Evolutionary conservation across 345 rosid species (phyloP).

Genomic region (Eucalyptus viminalis): DNA sequence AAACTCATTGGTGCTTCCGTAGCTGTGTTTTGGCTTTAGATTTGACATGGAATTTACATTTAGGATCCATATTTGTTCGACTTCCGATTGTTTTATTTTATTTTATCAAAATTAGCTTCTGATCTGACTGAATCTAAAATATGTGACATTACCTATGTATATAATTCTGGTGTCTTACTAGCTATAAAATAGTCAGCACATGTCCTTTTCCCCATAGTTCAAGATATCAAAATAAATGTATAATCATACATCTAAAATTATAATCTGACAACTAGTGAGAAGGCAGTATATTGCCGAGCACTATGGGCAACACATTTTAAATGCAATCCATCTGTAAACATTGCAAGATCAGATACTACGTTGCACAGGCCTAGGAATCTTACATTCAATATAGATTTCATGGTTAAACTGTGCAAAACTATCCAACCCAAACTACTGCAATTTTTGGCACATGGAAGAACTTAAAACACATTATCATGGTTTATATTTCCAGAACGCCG

Average conservation of each 20-base stretch:
- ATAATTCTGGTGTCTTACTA: neutral
- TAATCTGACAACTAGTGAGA: neutral
- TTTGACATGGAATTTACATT: neutral
- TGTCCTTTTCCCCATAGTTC: neutral
- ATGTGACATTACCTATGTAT: neutral
- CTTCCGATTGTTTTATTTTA: neutral
- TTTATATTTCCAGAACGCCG: neutral
- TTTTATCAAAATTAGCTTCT: neutral
- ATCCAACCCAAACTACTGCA: neutral
- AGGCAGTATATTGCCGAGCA: neutral
- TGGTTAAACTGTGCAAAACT: neutral
- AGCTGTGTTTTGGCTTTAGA: neutral
- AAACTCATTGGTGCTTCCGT: neutral
- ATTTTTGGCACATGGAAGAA: neutral
- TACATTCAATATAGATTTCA: neutral
- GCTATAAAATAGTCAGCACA: neutral
- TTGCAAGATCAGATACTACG: neutral
- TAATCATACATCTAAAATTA: neutral
- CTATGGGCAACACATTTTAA: neutral
- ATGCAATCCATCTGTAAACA: neutral
- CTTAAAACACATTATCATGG: neutral
- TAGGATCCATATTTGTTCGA: neutral
- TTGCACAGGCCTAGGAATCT: neutral
- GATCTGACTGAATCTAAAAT: neutral
- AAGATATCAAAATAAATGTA: neutral